Evolutionary conservation across 352 stramenopile genomes (phyloP).

Genomic region (Phytophthora quininea): DNA sequence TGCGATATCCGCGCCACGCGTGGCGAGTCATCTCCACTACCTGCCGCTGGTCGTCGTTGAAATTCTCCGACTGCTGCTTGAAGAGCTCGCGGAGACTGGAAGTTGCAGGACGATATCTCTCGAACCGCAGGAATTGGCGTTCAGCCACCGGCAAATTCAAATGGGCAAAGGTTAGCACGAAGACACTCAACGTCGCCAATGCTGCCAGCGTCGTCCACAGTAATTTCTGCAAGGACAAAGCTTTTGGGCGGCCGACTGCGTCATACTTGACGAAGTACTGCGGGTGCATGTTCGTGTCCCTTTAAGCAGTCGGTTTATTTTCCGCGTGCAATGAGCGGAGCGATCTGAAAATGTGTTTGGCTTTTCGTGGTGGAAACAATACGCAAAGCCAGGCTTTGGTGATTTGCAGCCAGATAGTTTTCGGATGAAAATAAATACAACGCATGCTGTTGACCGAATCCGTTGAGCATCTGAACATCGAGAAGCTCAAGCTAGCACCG

Average conservation of each 20-base stretch:
- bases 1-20: constrained; percentile 48
- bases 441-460: no score
- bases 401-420: no score
- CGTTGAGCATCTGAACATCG: no score
- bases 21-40: constrained; percentile 49
- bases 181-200: constrained; percentile 16
- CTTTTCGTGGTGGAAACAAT: no score
- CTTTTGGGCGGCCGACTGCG: constrained; percentile 7
- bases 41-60: constrained; percentile 31
- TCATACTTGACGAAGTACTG: constrained; percentile 14
- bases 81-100: constrained; percentile 51
- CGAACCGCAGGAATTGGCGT: constrained; percentile 20
- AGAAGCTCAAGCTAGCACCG: no score
- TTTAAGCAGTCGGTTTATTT: no score
- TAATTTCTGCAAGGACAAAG: constrained; percentile 10
- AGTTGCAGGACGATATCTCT: not conserved
- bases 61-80: not conserved
- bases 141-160: constrained; percentile 22
- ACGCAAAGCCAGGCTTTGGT: no score
- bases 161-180: constrained; percentile 21
- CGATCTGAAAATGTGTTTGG: no score
- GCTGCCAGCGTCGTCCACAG: constrained; percentile 21
- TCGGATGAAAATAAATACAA: no score
- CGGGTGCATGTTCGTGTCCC: not conserved
- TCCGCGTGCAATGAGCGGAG: no score